Evolutionary conservation across 2,329 filamentous ascomycete genomes (phyloP), one percentile per base, ranked within the genome.

Genomic region (Lachnellula willkommii): DNA sequence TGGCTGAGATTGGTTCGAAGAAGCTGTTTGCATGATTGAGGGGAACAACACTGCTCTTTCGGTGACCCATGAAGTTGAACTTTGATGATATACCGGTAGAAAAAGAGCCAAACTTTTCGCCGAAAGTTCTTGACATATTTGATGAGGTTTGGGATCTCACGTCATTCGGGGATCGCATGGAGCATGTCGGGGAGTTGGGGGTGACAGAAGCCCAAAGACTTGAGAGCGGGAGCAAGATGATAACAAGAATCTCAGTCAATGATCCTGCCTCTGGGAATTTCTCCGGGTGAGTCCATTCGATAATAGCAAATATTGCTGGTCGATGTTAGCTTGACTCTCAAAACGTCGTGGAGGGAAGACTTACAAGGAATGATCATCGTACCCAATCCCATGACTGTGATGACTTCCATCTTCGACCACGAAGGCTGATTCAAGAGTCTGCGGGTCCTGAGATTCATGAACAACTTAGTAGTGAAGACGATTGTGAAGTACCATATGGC

Each of bases 331-430:
- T 53, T 54, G 37, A 24, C 42, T 47, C 47, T 52, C 22, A 46
- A n/a, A 28, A 39, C n/a, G 39, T 2, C 24, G 17, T 45, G 20
- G 20, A 22, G 3, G 52, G 8, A 46, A 22, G n/a, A 59, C 75
- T 70, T 73, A 85, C 84, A 79, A 66, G 85, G 85, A 59, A 87
- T 74, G 36, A 84, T 66, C 75, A 88, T 76, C 1, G 84, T 87
- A 70, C 87, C 84, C 59, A 80, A 83, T 48, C 82, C 81, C 78
- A 87, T 85, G 63, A 87, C 78, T 67, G 85, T 85, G 58, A 88
- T 80, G 55, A 85, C 78, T 63, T 85, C 81, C 76, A 88, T 82
- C 1, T 82, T 80, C 9, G 82, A 82, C 65, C 85, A 86, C 53
- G 81, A 77, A 54, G 73, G 76, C 64, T 86, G 73, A 1, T 82